Evolutionary conservation across 306 rosid genomes (phyloP).

Genomic region (Dalbergia cochinchinensis): DNA sequence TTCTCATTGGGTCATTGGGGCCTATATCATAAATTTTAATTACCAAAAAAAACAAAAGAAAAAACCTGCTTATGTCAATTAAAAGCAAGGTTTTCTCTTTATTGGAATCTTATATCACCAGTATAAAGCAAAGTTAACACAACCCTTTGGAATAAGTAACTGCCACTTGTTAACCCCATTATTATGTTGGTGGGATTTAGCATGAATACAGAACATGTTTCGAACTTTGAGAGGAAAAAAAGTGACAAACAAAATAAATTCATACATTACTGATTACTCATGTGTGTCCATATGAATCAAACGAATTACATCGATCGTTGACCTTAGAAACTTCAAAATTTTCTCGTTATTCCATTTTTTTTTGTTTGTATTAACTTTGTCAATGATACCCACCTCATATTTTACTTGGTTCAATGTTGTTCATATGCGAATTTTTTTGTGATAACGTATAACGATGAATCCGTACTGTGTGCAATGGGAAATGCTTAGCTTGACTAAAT

Average conservation of each 20-base stretch:
- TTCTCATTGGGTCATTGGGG: no score
- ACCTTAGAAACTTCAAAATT: not conserved
- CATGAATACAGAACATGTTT: not conserved
- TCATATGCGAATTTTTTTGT: not conserved
- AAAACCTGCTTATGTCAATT: no score
- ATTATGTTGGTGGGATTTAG: not conserved
- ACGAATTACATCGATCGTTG: conserved; percentile 11
- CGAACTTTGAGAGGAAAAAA: not conserved
- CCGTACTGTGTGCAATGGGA: conserved; percentile 19
- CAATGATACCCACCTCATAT: not conserved
- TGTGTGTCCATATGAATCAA: conserved; percentile 3
- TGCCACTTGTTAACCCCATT: conserved; percentile 5
- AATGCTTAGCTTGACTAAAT: conserved; percentile 20
- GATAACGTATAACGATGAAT: not conserved
- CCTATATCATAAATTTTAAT: no score
- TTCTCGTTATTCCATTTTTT: conserved; percentile 6
- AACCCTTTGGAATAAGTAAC: conserved; percentile 1
- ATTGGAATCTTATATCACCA: no score
- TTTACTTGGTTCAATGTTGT: not conserved
- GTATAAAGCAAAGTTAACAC: no score
- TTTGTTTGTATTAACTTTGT: conserved; percentile 38
- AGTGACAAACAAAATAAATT: not conserved
- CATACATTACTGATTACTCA: not conserved
- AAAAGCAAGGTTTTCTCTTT: no score
- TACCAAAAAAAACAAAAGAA: no score